Evolutionary conservation across 2,329 filamentous ascomycete species (phyloP), one percentile per base, ranked within the genome.

Genomic region (Penicillium verrucosum): DNA sequence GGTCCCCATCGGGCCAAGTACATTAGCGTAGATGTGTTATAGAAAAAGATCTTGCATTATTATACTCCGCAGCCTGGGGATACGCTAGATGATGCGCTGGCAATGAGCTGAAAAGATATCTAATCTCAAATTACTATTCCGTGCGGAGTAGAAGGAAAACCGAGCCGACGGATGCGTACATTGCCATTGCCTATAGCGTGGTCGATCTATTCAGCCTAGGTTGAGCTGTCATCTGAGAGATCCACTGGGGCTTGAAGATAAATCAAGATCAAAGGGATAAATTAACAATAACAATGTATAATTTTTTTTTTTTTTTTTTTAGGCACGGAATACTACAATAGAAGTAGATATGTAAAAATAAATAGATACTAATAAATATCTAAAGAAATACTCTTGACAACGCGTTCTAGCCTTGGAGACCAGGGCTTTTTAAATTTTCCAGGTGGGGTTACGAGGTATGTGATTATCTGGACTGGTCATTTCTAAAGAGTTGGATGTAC

Each of bases 231-330:
- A 44, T 32, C 21, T 29, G 30, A 1, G 25, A 42, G 48, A 52
- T 42, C 54, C 54, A 56, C 48, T 56, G 46, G 49, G 53, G 41
- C 53, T 56, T 52, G 41, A 25, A 50, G 30, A 42, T 51, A 41
- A 25, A 51, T 29, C 51, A 23, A 14, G 38, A 32, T 40, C 32
- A 34, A 44, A 16, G 18, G 11, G 32, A 23, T 8, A 11, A 16
- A n/a, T 46, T 18, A 29, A 23, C 12, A 16, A n/a, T 38, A 16
- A 25, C n/a, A 42, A 23, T 43, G 14, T 11, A 10, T 40, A n/a
- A n/a, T n/a, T n/a, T n/a, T n/a, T n/a, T n/a, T n/a, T n/a, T 32
- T 14, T 30, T 21, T 5, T 21, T 32, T n/a, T n/a, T 10, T 1
- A 5, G 1, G 27, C 18, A 21, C 5, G 4, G 30, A 46, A 23